A percentile compares a stretch with the other conserved stretches of the same genome.
phyloP scores from a whole-genome alignment of 345 rosid genomes.

The Dipteronia dyeriana region DNA sequence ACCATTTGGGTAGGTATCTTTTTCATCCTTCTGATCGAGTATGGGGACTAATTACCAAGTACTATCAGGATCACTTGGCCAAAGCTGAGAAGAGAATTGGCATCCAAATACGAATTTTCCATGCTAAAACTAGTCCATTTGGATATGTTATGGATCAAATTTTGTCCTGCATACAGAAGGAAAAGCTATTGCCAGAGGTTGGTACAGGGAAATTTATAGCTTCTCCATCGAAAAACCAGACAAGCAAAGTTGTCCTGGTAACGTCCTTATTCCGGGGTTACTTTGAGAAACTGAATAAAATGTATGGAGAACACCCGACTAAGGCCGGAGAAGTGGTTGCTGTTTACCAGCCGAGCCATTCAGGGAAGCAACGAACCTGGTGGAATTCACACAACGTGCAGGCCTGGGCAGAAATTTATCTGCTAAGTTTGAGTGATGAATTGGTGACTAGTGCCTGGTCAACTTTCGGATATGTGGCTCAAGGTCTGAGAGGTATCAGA shows the following conservation, averaged over 20 bases:
- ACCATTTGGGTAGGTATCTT: constrained; percentile 24
- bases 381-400: constrained; percentile 8
- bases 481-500: constrained; percentile 13
- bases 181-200: constrained; percentile 17
- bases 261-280: constrained; percentile 18
- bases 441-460: constrained; percentile 14
- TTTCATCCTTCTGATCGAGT: constrained; percentile 17
- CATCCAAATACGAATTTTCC: constrained; percentile 17
- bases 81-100: constrained; percentile 14
- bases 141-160: constrained; percentile 18
- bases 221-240: neutral
- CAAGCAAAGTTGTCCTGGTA: constrained; percentile 14
- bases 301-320: constrained; percentile 14
- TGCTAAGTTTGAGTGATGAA: constrained; percentile 10
- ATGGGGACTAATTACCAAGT: constrained; percentile 4
- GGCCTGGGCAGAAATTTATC: constrained; percentile 18
- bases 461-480: constrained; percentile 13
- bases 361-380: neutral
- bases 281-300: constrained; percentile 8
- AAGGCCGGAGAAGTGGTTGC: constrained; percentile 9
- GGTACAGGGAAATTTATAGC: neutral
- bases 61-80: constrained; percentile 15
- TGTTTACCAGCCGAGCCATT: constrained; percentile 18
- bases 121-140: constrained; percentile 12
- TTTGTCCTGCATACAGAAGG: constrained; percentile 11